Evolutionary conservation across 805 yeast species (phyloP).

Genomic region (Candida nitratophila): DNA sequence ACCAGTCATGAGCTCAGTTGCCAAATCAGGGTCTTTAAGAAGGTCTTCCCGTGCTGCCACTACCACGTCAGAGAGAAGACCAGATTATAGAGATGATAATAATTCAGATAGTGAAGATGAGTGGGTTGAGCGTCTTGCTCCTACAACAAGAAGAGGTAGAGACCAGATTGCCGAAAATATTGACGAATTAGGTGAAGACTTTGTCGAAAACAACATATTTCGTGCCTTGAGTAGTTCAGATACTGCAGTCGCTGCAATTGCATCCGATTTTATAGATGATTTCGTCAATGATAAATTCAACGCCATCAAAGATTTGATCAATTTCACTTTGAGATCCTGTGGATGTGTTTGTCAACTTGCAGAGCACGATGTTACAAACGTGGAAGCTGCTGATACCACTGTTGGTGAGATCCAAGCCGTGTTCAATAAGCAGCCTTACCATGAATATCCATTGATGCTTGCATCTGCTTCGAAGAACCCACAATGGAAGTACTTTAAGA

Average conservation of each 20-base stretch:
- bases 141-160: conserved; percentile 8
- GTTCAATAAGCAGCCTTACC: conserved; percentile 52
- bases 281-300: conserved; percentile 35
- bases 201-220: conserved; percentile 41
- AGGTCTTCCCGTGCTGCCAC: not conserved
- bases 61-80: not conserved
- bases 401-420: conserved; percentile 62
- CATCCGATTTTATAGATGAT: conserved; percentile 51
- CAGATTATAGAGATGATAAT: conserved; percentile 1
- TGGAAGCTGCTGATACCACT: conserved; percentile 58
- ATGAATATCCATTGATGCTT: conserved; percentile 56
- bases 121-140: conserved; percentile 1
- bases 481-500: conserved; percentile 42
- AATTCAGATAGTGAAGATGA: conserved; percentile 1
- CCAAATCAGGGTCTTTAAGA: not conserved
- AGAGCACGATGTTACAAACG: conserved; percentile 59
- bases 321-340: conserved; percentile 60
- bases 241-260: conserved; percentile 42
- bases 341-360: conserved; percentile 65
- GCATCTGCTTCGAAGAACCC: conserved; percentile 34
- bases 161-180: conserved; percentile 20
- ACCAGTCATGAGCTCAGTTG: not conserved
- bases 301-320: conserved; percentile 58
- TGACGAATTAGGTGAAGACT: conserved; percentile 31
- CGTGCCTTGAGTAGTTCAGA: conserved; percentile 44